Evolutionary conservation across 345 rosid species (phyloP).

Genomic region (Ceriops tagal): DNA sequence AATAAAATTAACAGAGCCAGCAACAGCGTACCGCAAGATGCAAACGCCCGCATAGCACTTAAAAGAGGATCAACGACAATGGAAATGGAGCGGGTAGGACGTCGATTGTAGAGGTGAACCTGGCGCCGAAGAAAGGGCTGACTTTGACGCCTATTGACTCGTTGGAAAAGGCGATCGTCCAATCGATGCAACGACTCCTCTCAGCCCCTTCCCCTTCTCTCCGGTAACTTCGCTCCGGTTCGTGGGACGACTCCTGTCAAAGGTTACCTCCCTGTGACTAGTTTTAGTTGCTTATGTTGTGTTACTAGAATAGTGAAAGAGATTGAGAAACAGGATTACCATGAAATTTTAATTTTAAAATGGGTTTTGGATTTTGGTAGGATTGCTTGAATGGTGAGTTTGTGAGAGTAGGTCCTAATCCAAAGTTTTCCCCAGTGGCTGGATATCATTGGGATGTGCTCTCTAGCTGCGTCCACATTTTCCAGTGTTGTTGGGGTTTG

Average conservation of each 20-base stretch:
- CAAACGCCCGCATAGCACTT: no score
- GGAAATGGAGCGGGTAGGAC: slow-evolving; percentile 9
- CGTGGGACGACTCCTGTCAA: slow-evolving; percentile 60
- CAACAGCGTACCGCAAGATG: no score
- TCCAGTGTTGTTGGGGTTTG: not conserved
- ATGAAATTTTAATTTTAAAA: not conserved
- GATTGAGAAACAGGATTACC: no score
- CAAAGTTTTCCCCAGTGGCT: slow-evolving; percentile 85
- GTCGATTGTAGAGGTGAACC: slow-evolving; percentile 46
- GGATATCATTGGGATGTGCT: slow-evolving; percentile 79
- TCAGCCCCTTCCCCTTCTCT: slow-evolving; percentile 67
- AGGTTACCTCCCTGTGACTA: slow-evolving; percentile 43
- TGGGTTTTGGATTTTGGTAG: slow-evolving; percentile 22
- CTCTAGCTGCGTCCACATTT: not conserved
- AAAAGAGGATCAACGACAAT: no score
- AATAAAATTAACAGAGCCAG: no score
- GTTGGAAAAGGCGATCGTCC: slow-evolving; percentile 67
- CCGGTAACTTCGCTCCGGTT: slow-evolving; percentile 82
- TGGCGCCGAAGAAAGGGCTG: slow-evolving; percentile 64
- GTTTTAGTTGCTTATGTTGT: not conserved
- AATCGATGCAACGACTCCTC: slow-evolving; percentile 63
- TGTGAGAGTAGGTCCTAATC: slow-evolving; percentile 88
- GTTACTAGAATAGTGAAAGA: no score
- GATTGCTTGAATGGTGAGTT: slow-evolving; percentile 86
- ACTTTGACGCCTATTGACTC: slow-evolving; percentile 61